Percentiles rank a stretch among this genome's conserved stretches.
Conservation (phyloP, 768 basidiomycete genomes). For the Agrocybe praecox region DNA sequence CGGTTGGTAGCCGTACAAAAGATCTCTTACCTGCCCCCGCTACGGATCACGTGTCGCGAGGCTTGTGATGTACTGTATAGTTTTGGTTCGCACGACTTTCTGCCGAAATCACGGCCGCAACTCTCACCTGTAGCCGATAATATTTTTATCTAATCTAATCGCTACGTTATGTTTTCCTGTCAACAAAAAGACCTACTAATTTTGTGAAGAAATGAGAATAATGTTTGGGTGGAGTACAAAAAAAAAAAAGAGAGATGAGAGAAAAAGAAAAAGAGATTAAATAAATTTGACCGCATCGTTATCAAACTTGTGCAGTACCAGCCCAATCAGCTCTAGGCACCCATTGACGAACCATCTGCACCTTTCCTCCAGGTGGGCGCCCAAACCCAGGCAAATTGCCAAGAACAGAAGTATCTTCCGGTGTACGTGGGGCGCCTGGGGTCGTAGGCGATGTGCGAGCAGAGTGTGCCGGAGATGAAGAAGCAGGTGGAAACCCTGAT, state of each 20-base stretch:
- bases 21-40: conserved; percentile 20
- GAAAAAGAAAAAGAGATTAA: conserved; percentile 19
- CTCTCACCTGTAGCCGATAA: conserved; percentile 19
- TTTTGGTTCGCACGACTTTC: conserved; percentile 30
- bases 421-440: conserved; percentile 45
- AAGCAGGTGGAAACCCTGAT: conserved; percentile 27
- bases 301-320: conserved; percentile 41
- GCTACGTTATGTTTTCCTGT: conserved; percentile 3
- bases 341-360: conserved; percentile 57
- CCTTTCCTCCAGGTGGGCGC: conserved; percentile 34
- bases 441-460: conserved; percentile 57
- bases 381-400: conserved; percentile 32
- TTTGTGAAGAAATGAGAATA: conserved; percentile 10
- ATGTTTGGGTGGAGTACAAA: conserved; percentile 13
- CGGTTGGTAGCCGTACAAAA: conserved; percentile 33
- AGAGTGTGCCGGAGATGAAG: conserved; percentile 44
- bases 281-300: conserved; percentile 8
- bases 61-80: conserved; percentile 68
- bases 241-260: conserved; percentile 17
- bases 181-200: conserved; percentile 11
- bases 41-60: conserved; percentile 37
- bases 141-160: conserved; percentile 30
- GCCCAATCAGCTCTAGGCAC: conserved; percentile 35
- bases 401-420: conserved; percentile 36
- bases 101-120: conserved; percentile 15